Conservation (phyloP, 352 stramenopile species). For the Stramenopiles sp. region DNA sequence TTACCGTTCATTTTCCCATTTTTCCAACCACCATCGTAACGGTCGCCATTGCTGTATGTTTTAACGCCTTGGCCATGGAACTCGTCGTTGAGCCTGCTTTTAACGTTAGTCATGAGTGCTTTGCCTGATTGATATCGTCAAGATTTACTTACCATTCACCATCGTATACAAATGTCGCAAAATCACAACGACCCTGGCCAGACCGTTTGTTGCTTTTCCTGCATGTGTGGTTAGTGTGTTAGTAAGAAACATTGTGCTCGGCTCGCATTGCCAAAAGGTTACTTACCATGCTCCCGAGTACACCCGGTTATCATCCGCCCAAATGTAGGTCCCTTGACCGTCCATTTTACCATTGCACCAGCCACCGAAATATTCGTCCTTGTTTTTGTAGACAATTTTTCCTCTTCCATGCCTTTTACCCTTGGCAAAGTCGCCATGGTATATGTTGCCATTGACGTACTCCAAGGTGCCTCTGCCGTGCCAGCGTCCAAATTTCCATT, state of each 20-base stretch:
- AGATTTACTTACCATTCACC: too few species aligned
- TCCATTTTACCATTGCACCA: not conserved
- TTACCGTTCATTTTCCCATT: not conserved
- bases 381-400: not conserved
- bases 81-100: too few species aligned
- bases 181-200: too few species aligned
- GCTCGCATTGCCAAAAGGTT: too few species aligned
- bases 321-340: not conserved
- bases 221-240: too few species aligned
- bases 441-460: not conserved
- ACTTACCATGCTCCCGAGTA: not conserved
- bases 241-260: too few species aligned
- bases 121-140: too few species aligned
- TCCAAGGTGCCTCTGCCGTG: not conserved
- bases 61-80: not conserved
- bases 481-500: too few species aligned
- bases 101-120: too few species aligned
- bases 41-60: not conserved
- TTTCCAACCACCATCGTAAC: not conserved
- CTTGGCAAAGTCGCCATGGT: conserved; percentile 8
- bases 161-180: too few species aligned
- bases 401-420: conserved; percentile 9
- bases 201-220: too few species aligned
- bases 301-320: not conserved
- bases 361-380: not conserved